Conservation (phyloP, 2,329 filamentous ascomycete species). For the Chrysoporthe austroafricana region DNA sequence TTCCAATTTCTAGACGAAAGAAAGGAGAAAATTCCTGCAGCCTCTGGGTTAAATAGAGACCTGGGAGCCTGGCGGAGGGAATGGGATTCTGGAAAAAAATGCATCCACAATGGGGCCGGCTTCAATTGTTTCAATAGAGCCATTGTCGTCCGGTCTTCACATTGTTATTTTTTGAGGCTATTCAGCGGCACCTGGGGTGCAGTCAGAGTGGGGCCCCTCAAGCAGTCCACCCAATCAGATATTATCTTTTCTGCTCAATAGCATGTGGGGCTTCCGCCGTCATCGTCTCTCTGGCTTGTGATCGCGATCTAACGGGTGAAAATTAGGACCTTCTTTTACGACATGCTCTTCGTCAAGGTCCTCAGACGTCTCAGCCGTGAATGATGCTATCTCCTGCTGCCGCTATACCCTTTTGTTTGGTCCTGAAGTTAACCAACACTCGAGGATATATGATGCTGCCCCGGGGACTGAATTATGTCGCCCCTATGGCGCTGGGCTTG, state of each 20-base stretch:
- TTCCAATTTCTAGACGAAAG: not conserved
- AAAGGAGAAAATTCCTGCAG: not conserved
- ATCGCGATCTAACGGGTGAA: constrained; percentile 23
- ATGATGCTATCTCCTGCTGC: not conserved
- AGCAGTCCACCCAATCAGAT: not conserved
- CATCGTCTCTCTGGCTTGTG: constrained; percentile 18
- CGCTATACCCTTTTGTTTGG: not conserved
- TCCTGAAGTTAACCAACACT: too few relatives aligned
- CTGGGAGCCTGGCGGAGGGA: not conserved
- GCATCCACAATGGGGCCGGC: constrained; percentile 5
- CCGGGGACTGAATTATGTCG: too few relatives aligned
- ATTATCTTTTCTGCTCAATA: not conserved
- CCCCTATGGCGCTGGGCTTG: too few relatives aligned
- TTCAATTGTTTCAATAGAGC: not conserved
- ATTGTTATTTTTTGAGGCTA: constrained; percentile 14
- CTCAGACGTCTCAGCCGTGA: not conserved
- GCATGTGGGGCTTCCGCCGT: constrained; percentile 1
- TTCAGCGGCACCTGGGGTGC: constrained; percentile 7
- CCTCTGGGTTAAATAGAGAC: not conserved
- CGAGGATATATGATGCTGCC: too few relatives aligned
- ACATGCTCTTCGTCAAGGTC: not conserved
- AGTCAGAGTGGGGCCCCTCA: not conserved
- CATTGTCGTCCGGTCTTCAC: not conserved
- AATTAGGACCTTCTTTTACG: not conserved
- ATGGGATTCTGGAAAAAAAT: not conserved